phyloP scores from a whole-genome alignment of 169 alveolate species.

The Cryptosporidium meleagridis region DNA sequence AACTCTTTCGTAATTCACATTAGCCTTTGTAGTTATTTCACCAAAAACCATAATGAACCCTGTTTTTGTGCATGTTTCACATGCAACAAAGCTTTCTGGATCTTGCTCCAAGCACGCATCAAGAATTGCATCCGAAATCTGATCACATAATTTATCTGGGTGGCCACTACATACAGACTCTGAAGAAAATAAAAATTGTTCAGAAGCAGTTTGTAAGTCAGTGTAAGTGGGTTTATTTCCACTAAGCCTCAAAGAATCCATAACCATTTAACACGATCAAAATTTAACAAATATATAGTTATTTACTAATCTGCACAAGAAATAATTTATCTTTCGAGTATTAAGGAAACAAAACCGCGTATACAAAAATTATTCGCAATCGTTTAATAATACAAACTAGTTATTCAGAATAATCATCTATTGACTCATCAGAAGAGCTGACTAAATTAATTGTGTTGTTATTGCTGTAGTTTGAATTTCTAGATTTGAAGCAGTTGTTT shows the following conservation, averaged over 20 bases:
- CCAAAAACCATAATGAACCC: slow-evolving; percentile 97
- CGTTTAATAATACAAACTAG: not conserved
- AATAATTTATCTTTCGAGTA: not conserved
- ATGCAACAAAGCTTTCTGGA: slow-evolving; percentile 92
- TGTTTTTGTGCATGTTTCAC: slow-evolving; percentile 96
- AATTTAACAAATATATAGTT: not conserved
- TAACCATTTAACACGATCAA: not conserved
- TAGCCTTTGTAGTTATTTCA: slow-evolving; percentile 95
- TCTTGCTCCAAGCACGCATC: slow-evolving; percentile 98
- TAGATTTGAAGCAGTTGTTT: not conserved
- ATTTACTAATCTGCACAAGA: not conserved
- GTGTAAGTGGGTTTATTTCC: not conserved
- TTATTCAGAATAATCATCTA: slow-evolving; percentile 35
- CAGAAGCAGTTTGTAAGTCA: not conserved
- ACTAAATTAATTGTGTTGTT: not conserved
- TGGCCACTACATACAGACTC: slow-evolving; percentile 99
- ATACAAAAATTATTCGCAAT: not conserved
- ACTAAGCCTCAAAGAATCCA: not conserved
- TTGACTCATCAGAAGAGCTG: slow-evolving; percentile 38
- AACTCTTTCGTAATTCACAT: slow-evolving; percentile 91
- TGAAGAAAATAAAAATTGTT: slow-evolving; percentile 94
- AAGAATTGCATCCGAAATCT: slow-evolving; percentile 98
- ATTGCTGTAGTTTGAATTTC: not conserved
- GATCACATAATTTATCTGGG: slow-evolving; percentile 99
- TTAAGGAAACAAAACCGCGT: not conserved